phyloP scores from a whole-genome alignment of 805 yeast species.

The Debaryomyces hansenii region DNA sequence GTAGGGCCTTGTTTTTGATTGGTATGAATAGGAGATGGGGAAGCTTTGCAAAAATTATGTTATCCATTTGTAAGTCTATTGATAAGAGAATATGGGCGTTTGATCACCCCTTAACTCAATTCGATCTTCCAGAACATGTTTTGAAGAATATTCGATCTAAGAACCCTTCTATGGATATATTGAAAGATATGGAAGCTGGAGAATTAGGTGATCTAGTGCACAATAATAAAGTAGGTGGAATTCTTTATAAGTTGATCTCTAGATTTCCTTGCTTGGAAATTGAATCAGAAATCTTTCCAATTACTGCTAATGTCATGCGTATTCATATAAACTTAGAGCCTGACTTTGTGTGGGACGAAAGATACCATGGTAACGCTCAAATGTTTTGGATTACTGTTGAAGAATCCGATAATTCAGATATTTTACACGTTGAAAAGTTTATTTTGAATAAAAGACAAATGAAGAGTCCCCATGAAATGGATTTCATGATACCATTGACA shows the following conservation, averaged over 20 bases:
- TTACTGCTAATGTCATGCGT: constrained; percentile 82
- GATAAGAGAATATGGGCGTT: constrained; percentile 86
- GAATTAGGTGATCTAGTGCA: constrained; percentile 92
- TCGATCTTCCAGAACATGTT: constrained; percentile 72
- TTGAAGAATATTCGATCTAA: constrained; percentile 60
- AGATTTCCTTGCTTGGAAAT: constrained; percentile 76
- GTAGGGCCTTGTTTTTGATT: constrained; percentile 85
- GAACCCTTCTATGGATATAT: constrained; percentile 65
- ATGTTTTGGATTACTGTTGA: constrained; percentile 93
- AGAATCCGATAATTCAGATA: constrained; percentile 69
- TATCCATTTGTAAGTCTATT: constrained; percentile 82
- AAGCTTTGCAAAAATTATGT: constrained; percentile 64
- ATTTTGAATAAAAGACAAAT: constrained; percentile 62
- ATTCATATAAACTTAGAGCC: constrained; percentile 70
- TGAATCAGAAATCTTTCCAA: constrained; percentile 83
- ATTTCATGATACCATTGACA: constrained; percentile 86
- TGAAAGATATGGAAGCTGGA: constrained; percentile 68
- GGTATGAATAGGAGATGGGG: constrained; percentile 95
- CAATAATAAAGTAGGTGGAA: constrained; percentile 70
- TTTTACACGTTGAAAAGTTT: constrained; percentile 81
- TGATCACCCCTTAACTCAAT: constrained; percentile 87
- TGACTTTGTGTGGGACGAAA: constrained; percentile 84
- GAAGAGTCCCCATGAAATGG: constrained; percentile 64
- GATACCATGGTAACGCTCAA: constrained; percentile 78
- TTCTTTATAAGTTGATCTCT: constrained; percentile 58